These are phyloP conservation scores for Coleophoma eucalyptorum DNA, from an alignment of 2,329 filamentous ascomycete species.

Conservation along the genomic window DNA sequence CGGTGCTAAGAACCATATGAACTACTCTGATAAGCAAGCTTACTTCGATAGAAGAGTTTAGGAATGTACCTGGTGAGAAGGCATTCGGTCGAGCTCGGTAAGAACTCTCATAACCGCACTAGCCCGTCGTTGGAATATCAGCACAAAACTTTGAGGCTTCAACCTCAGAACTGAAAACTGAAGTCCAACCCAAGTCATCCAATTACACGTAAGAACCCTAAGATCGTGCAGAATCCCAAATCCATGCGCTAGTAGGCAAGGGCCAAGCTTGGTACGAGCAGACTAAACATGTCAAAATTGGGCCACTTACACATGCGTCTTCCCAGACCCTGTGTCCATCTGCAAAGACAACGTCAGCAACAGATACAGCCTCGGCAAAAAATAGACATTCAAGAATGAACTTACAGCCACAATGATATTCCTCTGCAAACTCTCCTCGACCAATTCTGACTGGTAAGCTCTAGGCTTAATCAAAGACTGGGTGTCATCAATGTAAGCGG, in stretches of 20 bases:
- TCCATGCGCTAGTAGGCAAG: too few relatives aligned
- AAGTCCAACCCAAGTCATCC: too few relatives aligned
- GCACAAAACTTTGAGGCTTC: background rate
- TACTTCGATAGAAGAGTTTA: too few relatives aligned
- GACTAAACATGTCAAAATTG: too few relatives aligned
- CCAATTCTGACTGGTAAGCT: slow-evolving; percentile 72
- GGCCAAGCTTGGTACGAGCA: too few relatives aligned
- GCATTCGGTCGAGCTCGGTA: slow-evolving; percentile 54
- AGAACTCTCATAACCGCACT: slow-evolving; percentile 67
- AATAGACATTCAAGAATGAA: slow-evolving; percentile 1
- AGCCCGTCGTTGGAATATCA: background rate
- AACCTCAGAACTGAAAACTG: too few relatives aligned
- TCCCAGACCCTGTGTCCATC: slow-evolving; percentile 64
- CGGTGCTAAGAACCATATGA: slow-evolving; percentile 72
- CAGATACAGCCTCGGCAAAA: background rate
- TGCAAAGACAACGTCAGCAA: background rate
- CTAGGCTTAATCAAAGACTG: slow-evolving; percentile 14
- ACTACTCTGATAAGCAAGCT: slow-evolving; percentile 25
- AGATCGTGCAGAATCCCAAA: too few relatives aligned
- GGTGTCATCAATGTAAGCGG: background rate
- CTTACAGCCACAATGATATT: slow-evolving; percentile 70
- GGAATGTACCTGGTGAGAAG: slow-evolving; percentile 46
- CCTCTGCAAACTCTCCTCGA: slow-evolving; percentile 60
- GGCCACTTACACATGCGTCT: slow-evolving; percentile 59
- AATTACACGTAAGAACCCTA: too few relatives aligned